Evolutionary conservation across 768 basidiomycete genomes (phyloP), one percentile per base, ranked within the genome.

Genomic region (Rhodotorula toruloides): DNA sequence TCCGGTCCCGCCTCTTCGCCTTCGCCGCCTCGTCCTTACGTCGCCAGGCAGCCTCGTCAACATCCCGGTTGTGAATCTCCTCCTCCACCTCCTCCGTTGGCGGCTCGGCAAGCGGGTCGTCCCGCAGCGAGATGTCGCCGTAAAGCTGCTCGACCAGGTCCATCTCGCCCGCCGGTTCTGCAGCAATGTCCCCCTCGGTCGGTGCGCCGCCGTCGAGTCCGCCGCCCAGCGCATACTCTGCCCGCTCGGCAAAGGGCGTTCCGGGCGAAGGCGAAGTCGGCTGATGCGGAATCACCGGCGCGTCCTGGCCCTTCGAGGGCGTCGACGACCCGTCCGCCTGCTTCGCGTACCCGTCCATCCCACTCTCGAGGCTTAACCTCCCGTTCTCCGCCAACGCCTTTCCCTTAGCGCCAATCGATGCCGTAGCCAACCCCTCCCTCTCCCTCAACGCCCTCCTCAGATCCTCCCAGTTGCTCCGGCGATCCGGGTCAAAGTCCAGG

Each of bases 141-240:
- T 91, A 97, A 0, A 98, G 79, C 76, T 99, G 96, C 75, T 99
- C 96, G 8, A 98, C 91, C 11, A 99, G 82, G 77, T 99, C 96
- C 71, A 99, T 86, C 79, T 99, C 94, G 77, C 93, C 91, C 34
- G 88, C 85, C 19, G 85, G 84, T 25, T 74, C 76, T 16, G 11
- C 34, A 21, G 2, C 42, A 11, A 27, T 22, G 22, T 14, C 49
- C 11, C 13, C 52, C 0, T 36, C 34, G 14, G 54, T 49, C 13
- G 75, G 42, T 60, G 42, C 74, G 75, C 67, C 3, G 43, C 37
- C 40, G 74, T 73, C 22, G 67, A 55, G 43, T 65, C 74, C 3
- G 65, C 74, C 25, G 72, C 76, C 66, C 7, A 67, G 46, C 4
- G 66, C 66, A 52, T 58, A 67, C 21, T 62, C 66, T n/a, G 66